Conservation (phyloP, 1,139 yeast genomes). For the Hyphopichia fennica region DNA sequence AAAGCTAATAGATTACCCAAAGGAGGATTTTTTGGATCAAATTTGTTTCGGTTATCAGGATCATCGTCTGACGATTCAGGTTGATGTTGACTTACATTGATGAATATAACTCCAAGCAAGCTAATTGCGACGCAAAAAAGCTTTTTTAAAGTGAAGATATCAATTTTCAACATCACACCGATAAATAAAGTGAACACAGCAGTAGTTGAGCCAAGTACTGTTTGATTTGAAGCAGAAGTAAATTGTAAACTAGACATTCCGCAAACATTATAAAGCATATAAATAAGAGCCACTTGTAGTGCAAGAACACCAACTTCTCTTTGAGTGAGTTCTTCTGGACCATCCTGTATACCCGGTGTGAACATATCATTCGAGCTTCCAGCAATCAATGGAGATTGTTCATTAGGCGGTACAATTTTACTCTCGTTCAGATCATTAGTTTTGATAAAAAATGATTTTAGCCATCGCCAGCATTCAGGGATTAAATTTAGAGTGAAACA, state of each 20-base stretch:
- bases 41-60: constrained; percentile 18
- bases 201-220: constrained; percentile 52
- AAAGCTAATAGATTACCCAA: constrained; percentile 50
- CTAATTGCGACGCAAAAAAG: constrained; percentile 45
- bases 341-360: background rate
- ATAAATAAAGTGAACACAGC: constrained; percentile 51
- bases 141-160: constrained; percentile 43
- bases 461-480: constrained; percentile 28
- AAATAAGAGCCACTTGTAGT: constrained; percentile 39
- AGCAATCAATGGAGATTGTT: background rate
- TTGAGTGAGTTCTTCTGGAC: constrained; percentile 21
- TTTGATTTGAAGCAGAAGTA: constrained; percentile 55
- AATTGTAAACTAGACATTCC: constrained; percentile 44
- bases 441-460: background rate
- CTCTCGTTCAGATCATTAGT: background rate
- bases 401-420: background rate
- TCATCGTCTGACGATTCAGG: constrained; percentile 13
- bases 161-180: constrained; percentile 41
- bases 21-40: constrained; percentile 37
- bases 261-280: constrained; percentile 39
- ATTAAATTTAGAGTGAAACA: constrained; percentile 45
- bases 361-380: background rate
- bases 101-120: constrained; percentile 47
- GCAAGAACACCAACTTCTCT: constrained; percentile 38
- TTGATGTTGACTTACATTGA: constrained; percentile 38